Percentiles rank a stretch among this genome's conserved stretches.
Conservation (phyloP, 352 stramenopile genomes). For the Phytophthora europaea region DNA sequence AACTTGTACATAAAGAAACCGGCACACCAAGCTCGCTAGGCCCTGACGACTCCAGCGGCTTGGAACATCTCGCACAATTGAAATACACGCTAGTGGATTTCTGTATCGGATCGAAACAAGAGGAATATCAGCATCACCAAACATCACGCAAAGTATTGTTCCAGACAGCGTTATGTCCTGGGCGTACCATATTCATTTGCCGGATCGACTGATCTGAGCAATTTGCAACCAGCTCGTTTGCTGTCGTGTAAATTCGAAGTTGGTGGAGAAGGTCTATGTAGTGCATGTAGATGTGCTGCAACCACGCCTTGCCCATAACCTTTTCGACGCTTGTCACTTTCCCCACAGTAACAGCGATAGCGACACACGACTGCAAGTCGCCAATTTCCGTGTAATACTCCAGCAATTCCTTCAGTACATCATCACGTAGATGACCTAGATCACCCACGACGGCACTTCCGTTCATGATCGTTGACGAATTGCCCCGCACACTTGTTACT, state of each 20-base stretch:
- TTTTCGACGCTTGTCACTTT: constrained; percentile 84
- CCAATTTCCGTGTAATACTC: constrained; percentile 90
- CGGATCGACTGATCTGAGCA: constrained; percentile 88
- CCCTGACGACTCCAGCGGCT: constrained; percentile 67
- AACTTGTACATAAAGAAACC: constrained; percentile 70
- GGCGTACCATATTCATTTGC: constrained; percentile 91
- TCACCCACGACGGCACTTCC: constrained; percentile 83
- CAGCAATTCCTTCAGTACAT: constrained; percentile 87
- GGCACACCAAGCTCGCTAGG: constrained; percentile 39
- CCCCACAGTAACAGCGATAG: constrained; percentile 77
- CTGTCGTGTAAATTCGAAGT: constrained; percentile 88
- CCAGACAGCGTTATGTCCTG: neutral
- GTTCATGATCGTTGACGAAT: constrained; percentile 76
- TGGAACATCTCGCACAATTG: constrained; percentile 83
- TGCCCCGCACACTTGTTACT: constrained; percentile 40
- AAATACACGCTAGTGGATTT: constrained; percentile 92
- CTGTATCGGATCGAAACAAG: constrained; percentile 37
- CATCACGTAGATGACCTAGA: constrained; percentile 74
- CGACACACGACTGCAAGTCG: constrained; percentile 88
- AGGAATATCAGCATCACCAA: constrained; percentile 20
- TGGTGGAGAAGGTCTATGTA: constrained; percentile 92
- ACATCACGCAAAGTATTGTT: neutral
- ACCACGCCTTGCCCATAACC: constrained; percentile 84
- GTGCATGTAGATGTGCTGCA: constrained; percentile 93
- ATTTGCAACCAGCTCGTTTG: constrained; percentile 88